Evolutionary conservation across 202 grass and related monocot genomes (phyloP).

Genomic region (Zizania palustris): DNA sequence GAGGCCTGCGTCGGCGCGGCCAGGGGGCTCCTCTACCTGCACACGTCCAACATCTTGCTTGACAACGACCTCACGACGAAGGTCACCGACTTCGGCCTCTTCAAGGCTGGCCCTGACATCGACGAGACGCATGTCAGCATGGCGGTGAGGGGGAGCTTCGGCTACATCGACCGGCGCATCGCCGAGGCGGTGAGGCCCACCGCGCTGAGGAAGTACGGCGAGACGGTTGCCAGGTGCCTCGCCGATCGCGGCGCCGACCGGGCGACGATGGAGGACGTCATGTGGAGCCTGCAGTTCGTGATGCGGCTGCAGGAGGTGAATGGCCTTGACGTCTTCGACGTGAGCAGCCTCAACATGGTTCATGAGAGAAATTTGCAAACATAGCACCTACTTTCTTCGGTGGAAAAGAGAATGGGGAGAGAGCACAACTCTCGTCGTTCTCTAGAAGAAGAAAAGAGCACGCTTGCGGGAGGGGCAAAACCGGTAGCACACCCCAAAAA

Average conservation of each 20-base stretch:
- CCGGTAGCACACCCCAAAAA: too few species aligned
- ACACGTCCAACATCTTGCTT: slow-evolving; percentile 73
- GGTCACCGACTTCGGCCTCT: slow-evolving; percentile 69
- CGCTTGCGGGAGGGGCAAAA: too few species aligned
- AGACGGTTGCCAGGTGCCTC: slow-evolving; percentile 63
- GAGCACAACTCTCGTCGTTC: too few species aligned
- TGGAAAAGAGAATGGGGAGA: too few species aligned
- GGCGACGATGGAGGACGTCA: slow-evolving; percentile 75
- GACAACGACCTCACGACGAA: slow-evolving; percentile 47
- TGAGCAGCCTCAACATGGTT: slow-evolving; percentile 42
- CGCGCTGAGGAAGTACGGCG: slow-evolving; percentile 62
- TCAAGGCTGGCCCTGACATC: slow-evolving; percentile 42
- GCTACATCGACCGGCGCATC: slow-evolving; percentile 56
- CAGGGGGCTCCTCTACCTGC: slow-evolving; percentile 59
- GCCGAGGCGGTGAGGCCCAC: slow-evolving; percentile 44
- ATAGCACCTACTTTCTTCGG: too few species aligned
- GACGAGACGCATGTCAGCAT: slow-evolving; percentile 54
- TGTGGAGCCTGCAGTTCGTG: slow-evolving; percentile 77
- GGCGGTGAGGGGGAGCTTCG: slow-evolving; percentile 49
- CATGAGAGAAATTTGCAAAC: too few species aligned
- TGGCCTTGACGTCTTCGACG: slow-evolving; percentile 38
- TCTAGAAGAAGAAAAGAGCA: too few species aligned
- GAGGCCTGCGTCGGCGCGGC: slow-evolving; percentile 64
- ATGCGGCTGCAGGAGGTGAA: slow-evolving; percentile 59
- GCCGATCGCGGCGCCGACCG: slow-evolving; percentile 54